Evolutionary conservation across 2,329 filamentous ascomycete species (phyloP).

Genomic region (Teratosphaeria zuluensis): DNA sequence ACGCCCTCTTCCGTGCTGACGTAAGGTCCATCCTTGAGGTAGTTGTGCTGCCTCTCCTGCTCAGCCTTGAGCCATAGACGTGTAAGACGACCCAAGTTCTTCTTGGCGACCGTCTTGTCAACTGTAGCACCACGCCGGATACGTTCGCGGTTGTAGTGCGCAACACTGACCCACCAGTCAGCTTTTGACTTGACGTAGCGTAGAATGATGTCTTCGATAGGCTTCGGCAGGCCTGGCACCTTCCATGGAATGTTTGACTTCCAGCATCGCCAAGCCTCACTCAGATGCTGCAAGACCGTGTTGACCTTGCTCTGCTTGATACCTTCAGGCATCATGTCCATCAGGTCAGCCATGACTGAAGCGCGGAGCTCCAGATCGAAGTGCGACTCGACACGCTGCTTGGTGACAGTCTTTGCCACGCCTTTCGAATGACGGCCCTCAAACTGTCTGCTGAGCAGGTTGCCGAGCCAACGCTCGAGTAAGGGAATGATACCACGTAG

Average conservation of each 20-base stretch:
- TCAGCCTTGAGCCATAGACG: conserved; percentile 96
- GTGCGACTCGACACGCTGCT: conserved; percentile 97
- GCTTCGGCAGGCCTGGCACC: conserved; percentile 88
- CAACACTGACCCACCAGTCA: conserved; percentile 99
- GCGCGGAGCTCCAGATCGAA: conserved; percentile 95
- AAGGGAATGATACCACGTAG: conserved; percentile 97
- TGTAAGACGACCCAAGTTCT: conserved; percentile 91
- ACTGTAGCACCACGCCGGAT: conserved; percentile 94
- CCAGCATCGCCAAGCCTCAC: conserved; percentile 98
- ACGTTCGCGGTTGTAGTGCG: conserved; percentile 96
- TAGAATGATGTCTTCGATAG: conserved; percentile 97
- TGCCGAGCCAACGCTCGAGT: conserved; percentile 93
- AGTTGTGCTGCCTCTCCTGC: conserved; percentile 97
- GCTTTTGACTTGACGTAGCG: conserved; percentile 99
- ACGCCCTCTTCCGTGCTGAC: conserved; percentile 97
- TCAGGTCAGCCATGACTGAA: conserved; percentile 96
- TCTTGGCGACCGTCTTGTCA: conserved; percentile 98
- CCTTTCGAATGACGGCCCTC: conserved; percentile 98
- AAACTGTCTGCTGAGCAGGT: conserved; percentile 91
- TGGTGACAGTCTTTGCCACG: conserved; percentile 97
- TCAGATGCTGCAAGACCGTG: conserved; percentile 91
- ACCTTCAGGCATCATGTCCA: conserved; percentile 99
- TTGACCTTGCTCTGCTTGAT: conserved; percentile 99
- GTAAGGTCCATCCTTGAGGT: conserved; percentile 98
- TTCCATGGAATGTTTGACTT: conserved; percentile 99